A percentile compares a stretch with the other conserved stretches of the same genome.
Evolutionary conservation across 2,329 filamentous ascomycete species (phyloP).

Genomic region (Hysterium pulicare): DNA sequence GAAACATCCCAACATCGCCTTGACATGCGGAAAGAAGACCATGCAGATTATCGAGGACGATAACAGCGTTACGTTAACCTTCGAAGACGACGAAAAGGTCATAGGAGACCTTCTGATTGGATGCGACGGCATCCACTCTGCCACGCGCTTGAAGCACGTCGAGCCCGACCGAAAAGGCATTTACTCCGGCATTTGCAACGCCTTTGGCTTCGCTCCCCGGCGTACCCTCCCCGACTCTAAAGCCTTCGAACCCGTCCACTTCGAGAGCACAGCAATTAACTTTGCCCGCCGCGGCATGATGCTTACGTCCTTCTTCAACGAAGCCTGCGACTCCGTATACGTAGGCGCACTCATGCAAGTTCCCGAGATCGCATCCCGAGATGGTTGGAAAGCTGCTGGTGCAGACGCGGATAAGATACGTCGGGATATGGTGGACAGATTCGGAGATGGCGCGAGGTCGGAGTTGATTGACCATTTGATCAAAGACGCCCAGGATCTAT

Average conservation of each 20-base stretch:
- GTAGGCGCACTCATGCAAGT: conserved; percentile 46
- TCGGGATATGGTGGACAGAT: conserved; percentile 40
- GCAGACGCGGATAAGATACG: conserved; percentile 43
- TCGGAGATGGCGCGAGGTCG: conserved; percentile 36
- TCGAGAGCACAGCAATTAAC: conserved; percentile 44
- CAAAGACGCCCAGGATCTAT: conserved; percentile 42
- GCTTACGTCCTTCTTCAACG: conserved; percentile 41
- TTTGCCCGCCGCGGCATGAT: conserved; percentile 45
- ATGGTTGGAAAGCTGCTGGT: conserved; percentile 46
- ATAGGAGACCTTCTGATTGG: conserved; percentile 52
- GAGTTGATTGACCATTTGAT: conserved; percentile 38
- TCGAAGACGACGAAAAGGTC: conserved; percentile 45
- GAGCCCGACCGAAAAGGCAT: conserved; percentile 41
- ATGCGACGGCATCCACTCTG: conserved; percentile 53
- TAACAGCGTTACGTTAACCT: conserved; percentile 41
- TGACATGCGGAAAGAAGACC: conserved; percentile 44
- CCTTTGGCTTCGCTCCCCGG: conserved; percentile 44
- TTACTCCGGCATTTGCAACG: conserved; percentile 46
- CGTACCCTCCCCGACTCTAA: conserved; percentile 16
- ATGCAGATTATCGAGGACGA: conserved; percentile 40
- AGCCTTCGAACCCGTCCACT: conserved; percentile 33
- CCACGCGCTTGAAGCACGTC: conserved; percentile 43
- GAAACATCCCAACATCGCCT: conserved; percentile 39
- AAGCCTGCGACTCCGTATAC: conserved; percentile 37
- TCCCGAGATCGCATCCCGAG: conserved; percentile 39